Evolutionary conservation across 352 stramenopile species (phyloP).

Genomic region (Pythium folliculosum): DNA sequence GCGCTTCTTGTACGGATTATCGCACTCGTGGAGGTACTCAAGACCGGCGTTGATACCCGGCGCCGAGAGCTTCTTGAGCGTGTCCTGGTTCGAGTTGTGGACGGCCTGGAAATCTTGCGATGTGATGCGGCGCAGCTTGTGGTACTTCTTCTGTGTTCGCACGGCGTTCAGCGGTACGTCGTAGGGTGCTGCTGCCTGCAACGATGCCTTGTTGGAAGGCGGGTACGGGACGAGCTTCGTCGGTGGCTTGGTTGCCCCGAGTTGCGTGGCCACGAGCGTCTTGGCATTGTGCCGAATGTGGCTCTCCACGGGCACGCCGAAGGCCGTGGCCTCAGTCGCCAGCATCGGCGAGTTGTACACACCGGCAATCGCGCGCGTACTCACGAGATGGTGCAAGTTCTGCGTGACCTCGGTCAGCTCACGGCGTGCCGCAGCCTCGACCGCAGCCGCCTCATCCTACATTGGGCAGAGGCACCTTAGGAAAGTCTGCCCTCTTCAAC

Average conservation of each 20-base stretch:
- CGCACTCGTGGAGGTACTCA: constrained; percentile 60
- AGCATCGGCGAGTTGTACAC: constrained; percentile 65
- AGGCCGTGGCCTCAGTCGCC: constrained; percentile 41
- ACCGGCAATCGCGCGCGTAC: constrained; percentile 49
- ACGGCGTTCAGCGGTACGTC: constrained; percentile 41
- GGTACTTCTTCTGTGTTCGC: constrained; percentile 62
- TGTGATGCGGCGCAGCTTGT: constrained; percentile 53
- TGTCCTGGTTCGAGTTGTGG: constrained; percentile 48
- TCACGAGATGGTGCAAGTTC: constrained; percentile 67
- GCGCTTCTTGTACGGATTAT: constrained; percentile 74
- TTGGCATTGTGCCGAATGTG: constrained; percentile 64
- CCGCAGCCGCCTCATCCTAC: constrained; percentile 39
- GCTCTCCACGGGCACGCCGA: constrained; percentile 58
- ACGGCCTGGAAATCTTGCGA: constrained; percentile 52
- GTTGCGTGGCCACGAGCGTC: constrained; percentile 36
- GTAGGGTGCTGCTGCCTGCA: constrained; percentile 51
- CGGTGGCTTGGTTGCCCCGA: constrained; percentile 37
- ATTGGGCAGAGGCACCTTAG: too few species aligned
- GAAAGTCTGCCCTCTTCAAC: too few species aligned
- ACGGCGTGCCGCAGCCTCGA: constrained; percentile 37
- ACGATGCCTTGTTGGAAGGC: constrained; percentile 48
- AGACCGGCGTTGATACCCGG: constrained; percentile 56
- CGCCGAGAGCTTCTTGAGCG: constrained; percentile 37
- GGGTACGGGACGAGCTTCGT: constrained; percentile 52
- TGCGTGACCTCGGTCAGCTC: constrained; percentile 58